These are phyloP conservation scores for Dissoconium aciculare DNA, from an alignment of 2,329 filamentous ascomycete species.

Conservation along the genomic window DNA sequence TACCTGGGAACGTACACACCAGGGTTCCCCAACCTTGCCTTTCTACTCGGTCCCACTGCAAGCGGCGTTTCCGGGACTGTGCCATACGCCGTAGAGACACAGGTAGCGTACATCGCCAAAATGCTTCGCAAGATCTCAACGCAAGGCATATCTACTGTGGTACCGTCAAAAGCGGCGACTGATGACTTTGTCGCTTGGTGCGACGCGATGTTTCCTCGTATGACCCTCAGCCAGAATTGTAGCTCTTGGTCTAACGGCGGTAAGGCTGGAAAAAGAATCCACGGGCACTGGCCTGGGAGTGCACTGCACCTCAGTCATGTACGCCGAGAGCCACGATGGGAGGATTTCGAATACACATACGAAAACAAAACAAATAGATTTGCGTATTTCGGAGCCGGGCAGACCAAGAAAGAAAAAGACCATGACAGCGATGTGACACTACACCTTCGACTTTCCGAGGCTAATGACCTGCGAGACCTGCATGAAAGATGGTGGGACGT, in stretches of 20 bases:
- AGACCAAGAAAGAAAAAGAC: slow-evolving; percentile 44
- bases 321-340: slow-evolving; percentile 42
- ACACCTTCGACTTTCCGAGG: slow-evolving; percentile 43
- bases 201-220: slow-evolving; percentile 37
- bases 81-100: slow-evolving; percentile 47
- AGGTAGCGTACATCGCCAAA: slow-evolving; percentile 50
- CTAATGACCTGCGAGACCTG: slow-evolving; percentile 45
- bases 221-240: slow-evolving; percentile 46
- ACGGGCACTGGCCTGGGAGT: slow-evolving; percentile 56
- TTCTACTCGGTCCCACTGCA: slow-evolving; percentile 15
- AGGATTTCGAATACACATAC: slow-evolving; percentile 43
- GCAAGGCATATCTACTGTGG: slow-evolving; percentile 50
- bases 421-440: slow-evolving; percentile 44
- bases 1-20: slow-evolving; percentile 17
- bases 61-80: slow-evolving; percentile 11
- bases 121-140: slow-evolving; percentile 50
- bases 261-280: slow-evolving; percentile 45
- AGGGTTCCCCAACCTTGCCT: slow-evolving; percentile 15
- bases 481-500: slow-evolving; percentile 51
- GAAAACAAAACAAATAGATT: slow-evolving; percentile 37
- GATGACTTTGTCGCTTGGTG: slow-evolving; percentile 24
- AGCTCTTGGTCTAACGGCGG: slow-evolving; percentile 60
- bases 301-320: slow-evolving; percentile 46
- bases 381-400: slow-evolving; percentile 53
- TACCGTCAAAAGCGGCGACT: slow-evolving; percentile 42